Evolutionary conservation across 495 filamentous ascomycete species (phyloP).

Genomic region (Penicillium pulvis): DNA sequence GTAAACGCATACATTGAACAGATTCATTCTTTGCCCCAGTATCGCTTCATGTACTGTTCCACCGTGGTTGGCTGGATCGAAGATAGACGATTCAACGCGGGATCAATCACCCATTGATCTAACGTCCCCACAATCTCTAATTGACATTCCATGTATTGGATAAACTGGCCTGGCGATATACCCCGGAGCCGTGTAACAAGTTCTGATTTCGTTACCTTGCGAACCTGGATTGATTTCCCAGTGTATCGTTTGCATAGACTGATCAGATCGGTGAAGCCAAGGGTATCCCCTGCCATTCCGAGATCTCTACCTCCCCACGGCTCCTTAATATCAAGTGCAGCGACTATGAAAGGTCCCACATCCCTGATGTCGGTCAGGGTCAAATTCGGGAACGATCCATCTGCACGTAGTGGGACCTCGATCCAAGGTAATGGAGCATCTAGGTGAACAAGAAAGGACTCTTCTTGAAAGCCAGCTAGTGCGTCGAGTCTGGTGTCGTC

Average conservation of each 20-base stretch:
- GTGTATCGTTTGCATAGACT: slow-evolving; percentile 20
- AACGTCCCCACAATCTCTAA: neutral
- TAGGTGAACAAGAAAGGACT: slow-evolving; percentile 28
- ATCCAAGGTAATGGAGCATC: slow-evolving; percentile 18
- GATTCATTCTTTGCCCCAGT: neutral
- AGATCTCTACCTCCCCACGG: neutral
- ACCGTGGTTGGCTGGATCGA: slow-evolving; percentile 40
- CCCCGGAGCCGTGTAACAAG: neutral
- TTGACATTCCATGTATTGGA: neutral
- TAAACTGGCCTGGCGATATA: neutral
- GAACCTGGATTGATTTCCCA: slow-evolving; percentile 29
- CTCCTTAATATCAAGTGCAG: neutral
- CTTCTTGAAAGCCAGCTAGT: slow-evolving; percentile 24
- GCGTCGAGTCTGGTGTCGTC: slow-evolving; percentile 6
- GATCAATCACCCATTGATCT: slow-evolving; percentile 9
- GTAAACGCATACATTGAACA: neutral
- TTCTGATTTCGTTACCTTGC: slow-evolving; percentile 2
- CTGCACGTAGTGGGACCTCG: slow-evolving; percentile 27
- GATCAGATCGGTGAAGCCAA: slow-evolving; percentile 24
- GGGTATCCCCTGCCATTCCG: slow-evolving; percentile 33
- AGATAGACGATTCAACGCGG: slow-evolving; percentile 14
- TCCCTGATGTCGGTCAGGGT: slow-evolving; percentile 32
- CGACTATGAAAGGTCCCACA: neutral
- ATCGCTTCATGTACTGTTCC: slow-evolving; percentile 2
- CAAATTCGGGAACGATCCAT: slow-evolving; percentile 23